Base-by-base conservation (phyloP, 352 stramenopile genomes). In the Albugo laibachii region DNA sequence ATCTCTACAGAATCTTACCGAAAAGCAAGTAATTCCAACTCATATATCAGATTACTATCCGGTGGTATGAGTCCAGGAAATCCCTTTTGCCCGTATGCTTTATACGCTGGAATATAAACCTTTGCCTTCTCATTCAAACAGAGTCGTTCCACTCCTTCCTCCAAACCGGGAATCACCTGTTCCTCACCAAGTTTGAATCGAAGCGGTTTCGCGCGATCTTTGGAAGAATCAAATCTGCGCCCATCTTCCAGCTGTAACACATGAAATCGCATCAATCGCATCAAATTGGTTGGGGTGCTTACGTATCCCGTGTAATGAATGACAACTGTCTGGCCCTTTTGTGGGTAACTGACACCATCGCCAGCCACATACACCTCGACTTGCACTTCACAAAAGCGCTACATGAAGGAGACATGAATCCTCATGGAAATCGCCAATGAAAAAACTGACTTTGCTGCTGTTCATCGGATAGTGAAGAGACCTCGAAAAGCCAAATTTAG, bases 41-140 rank as follows among this genome's bases (percentile, higher is more conserved):
- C 87, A 54, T 96, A 96, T 19, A 89, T 75, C 19, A 96, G 62
- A 56, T 92, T 83, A 19, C 83, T 93, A 62, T 96, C 94, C 35
- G 83, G 82, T 1, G 86, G 84, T 34, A 96, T 63, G n/a, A 91
- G 66, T 11, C 75, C 77, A 12, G 75, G 73, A 48, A 91, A 89
- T 14, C 80, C 80, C 57, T 78, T 83, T 31, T 73, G 63, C 16
- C 80, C 80, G 54, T 93, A 94, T 1, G 74, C 82, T 51, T 92
- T 84, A 55, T 83, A 65, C 1, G 78, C 56, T 21, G 82, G 79
- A n/a, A 93, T 78, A 43, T 80, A 87, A 12, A 94, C 61, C 53
- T 91, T 92, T 15, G 75, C 82, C 10, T 76, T 62, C 31, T 93
- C 76, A 20, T 84, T 84, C 62, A 92, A 83, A 42, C 70, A 84